Percentiles rank a stretch among this genome's conserved stretches.
These are phyloP conservation scores for Ananas comosus DNA, from an alignment of 176 grass and related monocot species.

Conservation along the genomic window DNA sequence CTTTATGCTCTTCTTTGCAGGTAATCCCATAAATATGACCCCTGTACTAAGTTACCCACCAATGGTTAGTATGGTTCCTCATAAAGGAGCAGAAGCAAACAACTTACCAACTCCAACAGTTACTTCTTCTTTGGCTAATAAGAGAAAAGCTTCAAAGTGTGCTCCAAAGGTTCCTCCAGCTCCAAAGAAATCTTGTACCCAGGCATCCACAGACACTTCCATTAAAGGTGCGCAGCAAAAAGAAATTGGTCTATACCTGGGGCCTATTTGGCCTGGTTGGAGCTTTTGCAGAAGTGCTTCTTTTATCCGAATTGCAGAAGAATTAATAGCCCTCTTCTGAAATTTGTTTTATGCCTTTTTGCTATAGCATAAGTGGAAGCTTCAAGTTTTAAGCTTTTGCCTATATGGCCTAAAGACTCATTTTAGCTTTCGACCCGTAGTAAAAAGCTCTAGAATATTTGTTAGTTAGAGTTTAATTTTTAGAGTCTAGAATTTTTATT, in stretches of 20 bases:
- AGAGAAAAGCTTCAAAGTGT: conserved; percentile 55
- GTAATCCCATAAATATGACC: conserved; percentile 19
- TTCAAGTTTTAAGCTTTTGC: no score
- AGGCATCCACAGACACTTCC: not conserved
- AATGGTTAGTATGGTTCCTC: conserved; percentile 16
- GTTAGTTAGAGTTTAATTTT: no score
- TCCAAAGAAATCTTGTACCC: conserved; percentile 32
- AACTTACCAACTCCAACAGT: conserved; percentile 17
- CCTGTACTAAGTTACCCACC: conserved; percentile 35
- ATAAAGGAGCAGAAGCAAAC: conserved; percentile 25
- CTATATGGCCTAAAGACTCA: no score
- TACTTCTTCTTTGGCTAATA: conserved; percentile 32
- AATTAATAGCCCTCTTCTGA: no score
- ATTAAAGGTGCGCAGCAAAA: conserved; percentile 16
- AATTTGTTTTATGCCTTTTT: no score
- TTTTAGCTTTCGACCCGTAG: no score
- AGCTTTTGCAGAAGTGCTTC: no score
- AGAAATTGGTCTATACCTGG: no score
- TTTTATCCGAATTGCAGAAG: no score
- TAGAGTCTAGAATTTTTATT: not conserved
- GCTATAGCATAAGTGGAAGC: no score
- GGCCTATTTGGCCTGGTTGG: no score
- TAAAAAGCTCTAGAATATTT: no score
- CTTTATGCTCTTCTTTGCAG: conserved; percentile 15
- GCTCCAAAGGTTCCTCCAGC: conserved; percentile 29